Evolutionary conservation across 495 filamentous ascomycete genomes (phyloP), one percentile per base, ranked within the genome.

Genomic region (Bombardia bombarda): DNA sequence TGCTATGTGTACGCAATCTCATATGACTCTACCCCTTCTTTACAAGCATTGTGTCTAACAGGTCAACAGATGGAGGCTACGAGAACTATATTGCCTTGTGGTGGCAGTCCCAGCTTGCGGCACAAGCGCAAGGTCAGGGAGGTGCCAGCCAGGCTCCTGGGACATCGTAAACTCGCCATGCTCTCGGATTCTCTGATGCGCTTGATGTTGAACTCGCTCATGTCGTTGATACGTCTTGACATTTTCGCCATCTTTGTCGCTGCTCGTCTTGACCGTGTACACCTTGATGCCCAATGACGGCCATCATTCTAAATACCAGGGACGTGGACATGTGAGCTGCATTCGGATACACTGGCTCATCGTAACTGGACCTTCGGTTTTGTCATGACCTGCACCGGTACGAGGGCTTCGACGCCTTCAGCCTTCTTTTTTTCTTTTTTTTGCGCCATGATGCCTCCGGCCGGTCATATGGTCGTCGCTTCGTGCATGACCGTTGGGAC

Each of bases 11-110:
- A 59, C 32, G 59, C 52, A 0, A 16, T 7, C 16, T 33, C 1
- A 4, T 3, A 13, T 7, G 7, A 4, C 9, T n/a, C 9, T 21
- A 10, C 13, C 19, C n/a, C 8, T 14, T 25, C 26, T 28, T 7
- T 13, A 8, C 9, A 13, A 8, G 26, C 18, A 21, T 30, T n/a
- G 4, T 40, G 21, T 7, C 52, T 56, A 46, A 57, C 32, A 1
- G 2, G 10, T 1, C 6, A 19, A 19, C 21, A 62, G 60, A 62
- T 45, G 60, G 57, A 10, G 60, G 60, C 24, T 62, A 62, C 38
- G 55, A 62, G 24, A 53, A 47, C 22, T 62, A 62, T 48, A 32
- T 62, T 28, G 55, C 57, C 5, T 30, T 62, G 30, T 62, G 60
- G 60, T 60, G 44, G 40, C 58, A 62, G 35, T 56, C 55, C 14